Base-by-base conservation (phyloP, 2,329 filamentous ascomycete genomes). In the Fusarium oligoseptatum region DNA sequence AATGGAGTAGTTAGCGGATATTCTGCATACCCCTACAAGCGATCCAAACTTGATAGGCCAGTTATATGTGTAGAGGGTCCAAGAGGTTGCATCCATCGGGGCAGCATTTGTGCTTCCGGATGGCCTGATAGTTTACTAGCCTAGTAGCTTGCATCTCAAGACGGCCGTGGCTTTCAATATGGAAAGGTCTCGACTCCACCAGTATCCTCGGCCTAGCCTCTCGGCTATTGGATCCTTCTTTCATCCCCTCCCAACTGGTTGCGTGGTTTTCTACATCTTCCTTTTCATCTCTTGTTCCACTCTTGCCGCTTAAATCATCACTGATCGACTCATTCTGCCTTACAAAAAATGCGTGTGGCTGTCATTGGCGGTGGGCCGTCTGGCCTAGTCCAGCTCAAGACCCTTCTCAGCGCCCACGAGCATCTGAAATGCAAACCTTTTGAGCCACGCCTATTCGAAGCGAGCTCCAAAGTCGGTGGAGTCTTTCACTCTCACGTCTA, bases 331-430 rank as follows among this genome's bases (percentile, higher is more conserved):
- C 27, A 10, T 14, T 29, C 11, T 20, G 3, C 17, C 6, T 52
- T 6, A 3, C 27, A 8, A 52, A 52, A n/a, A 29, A 66, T 66
- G 64, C 52, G 56, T 9, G 64, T 66, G 17, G 64, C 56, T 32
- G 64, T 66, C 8, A 66, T 66, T 34, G 64, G 64, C 15, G 64
- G 64, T 29, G 64, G 64, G 8, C 20, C 64, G 2, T 66, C 64
- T 1, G 64, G 64, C 22, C 41, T 66, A n/a, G 64, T 66, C 20
- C 52, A 58, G 34, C 50, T 66, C 14, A 66, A 66, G 56, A 60
- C 29, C 8, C 56, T 66, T 29, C 36, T 61, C 34, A 48, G 50
- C 37, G 64, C 64, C 24, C 64, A 66, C 17, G 29, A 60, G 15
- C 37, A 61, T 36, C 22, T 66, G n/a, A 58, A 27, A 17, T 66